Evolutionary conservation across 164 flowering plant genomes (phyloP).

Genomic region (Dillenia suffruticosa): DNA sequence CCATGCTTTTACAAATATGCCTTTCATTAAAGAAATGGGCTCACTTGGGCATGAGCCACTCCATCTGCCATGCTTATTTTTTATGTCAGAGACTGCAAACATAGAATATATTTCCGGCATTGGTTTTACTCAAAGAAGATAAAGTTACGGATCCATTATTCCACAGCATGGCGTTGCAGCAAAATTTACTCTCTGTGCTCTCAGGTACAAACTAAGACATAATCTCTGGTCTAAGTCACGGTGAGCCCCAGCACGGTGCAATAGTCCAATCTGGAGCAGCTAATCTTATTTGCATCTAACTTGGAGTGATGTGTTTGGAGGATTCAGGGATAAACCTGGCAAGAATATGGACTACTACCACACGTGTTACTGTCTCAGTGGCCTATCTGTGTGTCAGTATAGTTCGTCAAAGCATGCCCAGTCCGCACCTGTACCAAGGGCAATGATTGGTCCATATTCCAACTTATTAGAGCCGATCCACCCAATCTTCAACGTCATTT

Average conservation of each 20-base stretch:
- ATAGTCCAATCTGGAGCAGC: no score
- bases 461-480: conserved; percentile 78
- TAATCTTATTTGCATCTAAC: background rate
- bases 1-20: no score
- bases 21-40: no score
- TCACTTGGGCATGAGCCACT: no score
- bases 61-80: no score
- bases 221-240: no score
- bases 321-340: conserved; percentile 89
- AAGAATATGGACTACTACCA: conserved; percentile 74
- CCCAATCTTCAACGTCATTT: conserved; percentile 65
- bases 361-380: conserved; percentile 90
- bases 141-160: conserved; percentile 51
- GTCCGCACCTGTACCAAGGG: conserved; percentile 50
- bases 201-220: conserved; percentile 44
- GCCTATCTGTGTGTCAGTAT: conserved; percentile 74
- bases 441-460: conserved; percentile 61
- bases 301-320: conserved; percentile 38
- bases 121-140: conserved; percentile 30
- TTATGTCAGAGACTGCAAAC: conserved; percentile 12
- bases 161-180: conserved; percentile 65
- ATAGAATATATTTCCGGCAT: conserved; percentile 19
- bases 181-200: conserved; percentile 77
- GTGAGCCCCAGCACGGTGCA: no score
- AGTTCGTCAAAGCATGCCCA: conserved; percentile 38